Conservation (phyloP, 306 rosid genomes). For the peach (Prunus persica) region Prunus_persica_NCBIv2 NC_034009.1:1743501-1744000, state of each 20-base stretch:
- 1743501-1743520: neutral
- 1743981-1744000: neutral
- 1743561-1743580: conserved; percentile 82
- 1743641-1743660: conserved; percentile 54
- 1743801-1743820: conserved; percentile 19
- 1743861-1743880: conserved; percentile 10
- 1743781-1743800: conserved; percentile 11
- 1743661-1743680: conserved; percentile 57
- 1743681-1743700: conserved; percentile 70
- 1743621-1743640: conserved; percentile 64
- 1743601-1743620: conserved; percentile 40
- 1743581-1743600: conserved; percentile 71
- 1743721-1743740: conserved; percentile 76
- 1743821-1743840: neutral
- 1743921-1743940: conserved; percentile 86
- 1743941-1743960: conserved; percentile 86
- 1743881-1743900: conserved; percentile 76
- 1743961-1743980: neutral
- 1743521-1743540: conserved; percentile 70
- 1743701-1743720: conserved; percentile 77
- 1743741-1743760: conserved; percentile 97
- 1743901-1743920: conserved; percentile 74
- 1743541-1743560: conserved; percentile 91
- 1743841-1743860: neutral
- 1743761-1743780: conserved; percentile 83